A percentile compares a stretch with the other conserved stretches of the same genome.
phyloP scores from a whole-genome alignment of 176 grass and related monocot species.

The Chloris gayana region DNA sequence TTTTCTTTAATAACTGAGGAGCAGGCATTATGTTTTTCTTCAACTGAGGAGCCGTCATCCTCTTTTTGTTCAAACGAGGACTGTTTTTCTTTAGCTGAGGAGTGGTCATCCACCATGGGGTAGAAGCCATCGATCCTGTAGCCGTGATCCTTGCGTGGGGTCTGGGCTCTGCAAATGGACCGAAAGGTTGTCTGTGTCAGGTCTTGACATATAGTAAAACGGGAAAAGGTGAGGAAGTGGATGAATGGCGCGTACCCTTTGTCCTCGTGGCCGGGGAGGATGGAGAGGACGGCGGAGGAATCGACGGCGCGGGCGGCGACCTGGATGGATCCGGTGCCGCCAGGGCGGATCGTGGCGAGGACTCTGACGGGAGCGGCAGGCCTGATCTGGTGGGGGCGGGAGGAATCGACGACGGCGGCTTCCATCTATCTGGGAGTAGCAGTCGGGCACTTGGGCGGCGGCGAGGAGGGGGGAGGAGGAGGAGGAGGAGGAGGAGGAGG shows the following conservation, averaged over 20 bases:
- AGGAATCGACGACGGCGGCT: neutral
- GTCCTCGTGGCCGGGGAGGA: neutral
- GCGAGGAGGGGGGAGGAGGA: neutral
- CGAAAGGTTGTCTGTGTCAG: neutral
- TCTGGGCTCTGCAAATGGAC: neutral
- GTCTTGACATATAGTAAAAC: neutral
- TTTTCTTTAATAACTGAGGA: no score
- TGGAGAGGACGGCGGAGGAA: neutral
- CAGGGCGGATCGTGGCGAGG: conserved; percentile 34
- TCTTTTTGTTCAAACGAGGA: no score
- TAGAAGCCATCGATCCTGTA: conserved; percentile 47
- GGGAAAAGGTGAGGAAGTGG: neutral
- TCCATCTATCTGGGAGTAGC: neutral
- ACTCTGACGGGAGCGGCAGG: neutral
- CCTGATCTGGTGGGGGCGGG: neutral
- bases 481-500: no score
- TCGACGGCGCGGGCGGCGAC: neutral
- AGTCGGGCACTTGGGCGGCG: neutral
- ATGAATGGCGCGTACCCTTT: neutral
- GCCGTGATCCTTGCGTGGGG: neutral
- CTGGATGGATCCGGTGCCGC: neutral
- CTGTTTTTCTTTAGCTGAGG: no score
- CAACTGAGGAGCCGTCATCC: neutral
- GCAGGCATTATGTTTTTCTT: no score
- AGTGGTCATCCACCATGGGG: neutral